Evolutionary conservation across 805 yeast genomes (phyloP).

Genomic region (Saccharomycopsis fodiens): DNA sequence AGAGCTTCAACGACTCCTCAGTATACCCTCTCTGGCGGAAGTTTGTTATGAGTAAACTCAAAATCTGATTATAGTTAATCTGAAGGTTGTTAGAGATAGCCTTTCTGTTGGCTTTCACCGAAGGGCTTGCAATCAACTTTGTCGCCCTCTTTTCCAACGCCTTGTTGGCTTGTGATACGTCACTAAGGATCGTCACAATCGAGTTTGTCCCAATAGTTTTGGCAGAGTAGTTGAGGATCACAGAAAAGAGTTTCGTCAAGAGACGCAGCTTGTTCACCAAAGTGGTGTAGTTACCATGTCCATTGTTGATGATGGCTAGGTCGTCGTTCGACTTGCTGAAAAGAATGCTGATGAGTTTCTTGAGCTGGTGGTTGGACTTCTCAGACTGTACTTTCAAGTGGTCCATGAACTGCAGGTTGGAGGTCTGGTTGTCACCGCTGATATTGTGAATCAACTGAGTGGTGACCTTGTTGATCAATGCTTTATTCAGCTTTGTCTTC

Average conservation of each 20-base stretch:
- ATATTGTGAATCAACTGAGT: constrained; percentile 2
- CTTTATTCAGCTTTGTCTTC: constrained; percentile 7
- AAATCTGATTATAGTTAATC: constrained; percentile 10
- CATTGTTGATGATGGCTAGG: not conserved
- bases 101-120: not conserved
- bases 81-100: not conserved
- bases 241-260: constrained; percentile 1
- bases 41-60: constrained; percentile 8
- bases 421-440: not conserved
- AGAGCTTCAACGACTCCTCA: constrained; percentile 11
- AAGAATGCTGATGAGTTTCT: not conserved
- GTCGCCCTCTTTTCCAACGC: not conserved
- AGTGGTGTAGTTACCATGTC: not conserved
- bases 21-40: constrained; percentile 14
- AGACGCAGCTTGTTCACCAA: not conserved
- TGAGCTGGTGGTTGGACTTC: not conserved
- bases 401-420: not conserved
- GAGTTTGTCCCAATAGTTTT: constrained; percentile 8
- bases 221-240: constrained; percentile 6
- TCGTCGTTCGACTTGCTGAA: not conserved
- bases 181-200: constrained; percentile 2
- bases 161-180: constrained; percentile 7
- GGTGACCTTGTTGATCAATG: constrained; percentile 5
- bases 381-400: not conserved
- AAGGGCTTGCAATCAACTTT: not conserved